Evolutionary conservation across 768 basidiomycete genomes (phyloP), one percentile per base, ranked within the genome.

Genomic region (Mycena albidolilacea): DNA sequence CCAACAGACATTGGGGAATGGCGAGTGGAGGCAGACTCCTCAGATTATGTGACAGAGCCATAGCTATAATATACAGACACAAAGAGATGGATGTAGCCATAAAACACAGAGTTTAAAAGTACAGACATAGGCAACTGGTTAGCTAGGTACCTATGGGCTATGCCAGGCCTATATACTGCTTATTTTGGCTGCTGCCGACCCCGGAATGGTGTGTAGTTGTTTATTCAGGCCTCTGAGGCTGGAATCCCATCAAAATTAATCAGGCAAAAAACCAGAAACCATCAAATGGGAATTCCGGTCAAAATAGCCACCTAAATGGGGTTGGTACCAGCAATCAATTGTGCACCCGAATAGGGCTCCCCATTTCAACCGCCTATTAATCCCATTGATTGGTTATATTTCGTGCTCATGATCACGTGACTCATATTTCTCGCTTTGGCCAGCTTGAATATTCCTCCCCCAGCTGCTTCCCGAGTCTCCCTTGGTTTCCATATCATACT

Each of bases 31-130:
- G 23, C 23, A 23, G 23, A 23, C 23, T 23, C 23, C 23, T 23
- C 23, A 2, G 23, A 23, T 1, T 23, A 23, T 2, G 23, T 23
- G 23, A 23, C 23, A 23, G 46, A 64, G 64, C 64, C 64, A 39
- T 64, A 64, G 64, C 50, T 39, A 30, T 64, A 64, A 41, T 64
- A 64, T 52, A 52, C 41, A 64, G 50, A 54, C 35, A 35, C 10
- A 75, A 64, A 17, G 3, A 41, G 0, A 38, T 64, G 64, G 64
- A 7, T 19, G 15, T 54, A 64, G 64, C 64, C 64, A 64, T n/a
- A 48, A 48, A 52, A 39, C 30, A 48, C 0, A n/a, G 7, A 15
- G 21, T 14, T 4, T 63, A 48, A 35, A 11, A 30, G 11, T 30
- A 63, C 61, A 44, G 19, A 63, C 10, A 15, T 44, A 63, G 61